phyloP scores from a whole-genome alignment of 1,139 yeast genomes.

The Candida sp. region DNA sequence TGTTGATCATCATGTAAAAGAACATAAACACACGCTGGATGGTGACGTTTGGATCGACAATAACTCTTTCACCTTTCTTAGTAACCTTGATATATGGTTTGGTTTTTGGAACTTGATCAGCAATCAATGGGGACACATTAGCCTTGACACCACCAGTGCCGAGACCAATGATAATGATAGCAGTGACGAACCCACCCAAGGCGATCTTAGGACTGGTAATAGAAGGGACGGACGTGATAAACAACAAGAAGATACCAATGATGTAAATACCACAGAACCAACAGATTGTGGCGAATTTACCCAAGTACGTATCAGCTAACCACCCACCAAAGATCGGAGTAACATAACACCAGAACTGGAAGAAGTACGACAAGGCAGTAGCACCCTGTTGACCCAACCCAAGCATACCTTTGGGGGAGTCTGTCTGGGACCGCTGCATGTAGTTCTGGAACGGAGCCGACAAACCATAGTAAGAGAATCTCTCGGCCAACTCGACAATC shows the following conservation, averaged over 20 bases:
- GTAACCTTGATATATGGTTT: conserved; percentile 35
- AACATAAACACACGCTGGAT: conserved; percentile 46
- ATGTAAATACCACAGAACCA: conserved; percentile 63
- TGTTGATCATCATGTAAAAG: conserved; percentile 44
- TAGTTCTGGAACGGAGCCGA: conserved; percentile 78
- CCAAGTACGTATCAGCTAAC: conserved; percentile 74
- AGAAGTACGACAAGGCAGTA: conserved; percentile 73
- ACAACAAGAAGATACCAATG: conserved; percentile 63
- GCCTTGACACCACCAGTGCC: conserved; percentile 87
- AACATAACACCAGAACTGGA: conserved; percentile 82
- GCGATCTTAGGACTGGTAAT: conserved; percentile 51
- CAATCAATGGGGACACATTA: conserved; percentile 76
- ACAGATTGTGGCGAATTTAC: conserved; percentile 71
- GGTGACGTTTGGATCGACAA: conserved; percentile 43
- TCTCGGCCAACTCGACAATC: conserved; percentile 76
- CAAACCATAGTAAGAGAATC: conserved; percentile 81
- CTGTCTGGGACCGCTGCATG: conserved; percentile 56
- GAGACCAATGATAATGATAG: conserved; percentile 70
- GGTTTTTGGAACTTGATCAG: conserved; percentile 63
- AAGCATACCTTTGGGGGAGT: conserved; percentile 62
- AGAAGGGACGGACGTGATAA: conserved; percentile 72
- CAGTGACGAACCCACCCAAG: conserved; percentile 56
- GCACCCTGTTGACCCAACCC: conserved; percentile 66
- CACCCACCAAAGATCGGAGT: conserved; percentile 82
- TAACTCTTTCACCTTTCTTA: conserved; percentile 41